phyloP scores from a whole-genome alignment of 768 basidiomycete genomes.

The Amanita molliuscula region DNA sequence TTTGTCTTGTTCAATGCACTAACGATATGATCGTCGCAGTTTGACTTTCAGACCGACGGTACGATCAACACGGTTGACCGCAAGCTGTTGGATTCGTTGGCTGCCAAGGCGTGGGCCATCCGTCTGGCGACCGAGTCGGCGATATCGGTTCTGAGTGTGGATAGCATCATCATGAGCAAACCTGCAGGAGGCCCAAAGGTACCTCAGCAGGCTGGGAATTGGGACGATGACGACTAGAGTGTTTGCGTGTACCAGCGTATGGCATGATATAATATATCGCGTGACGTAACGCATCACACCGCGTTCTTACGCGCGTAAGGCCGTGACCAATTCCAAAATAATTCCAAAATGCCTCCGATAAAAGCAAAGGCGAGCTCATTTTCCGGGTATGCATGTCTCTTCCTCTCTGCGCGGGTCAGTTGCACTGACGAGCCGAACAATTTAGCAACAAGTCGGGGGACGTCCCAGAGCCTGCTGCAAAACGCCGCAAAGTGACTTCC shows the following conservation, averaged over 20 bases:
- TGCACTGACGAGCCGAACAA: neutral
- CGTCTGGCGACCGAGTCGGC: conserved; percentile 88
- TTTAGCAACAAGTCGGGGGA: neutral
- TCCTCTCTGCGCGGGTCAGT: neutral
- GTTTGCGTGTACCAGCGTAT: neutral
- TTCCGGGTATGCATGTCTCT: neutral
- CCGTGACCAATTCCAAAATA: too few relatives aligned
- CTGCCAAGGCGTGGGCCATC: conserved; percentile 86
- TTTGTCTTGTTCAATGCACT: neutral
- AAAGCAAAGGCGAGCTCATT: neutral
- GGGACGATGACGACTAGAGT: conserved; percentile 65
- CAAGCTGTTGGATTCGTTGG: conserved; percentile 80
- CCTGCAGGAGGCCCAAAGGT: conserved; percentile 85
- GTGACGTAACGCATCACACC: conserved; percentile 1
- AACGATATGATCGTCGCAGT: conserved; percentile 27
- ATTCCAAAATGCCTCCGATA: neutral
- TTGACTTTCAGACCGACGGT: conserved; percentile 54
- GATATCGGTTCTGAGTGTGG: conserved; percentile 83
- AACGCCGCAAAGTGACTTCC: conserved; percentile 42
- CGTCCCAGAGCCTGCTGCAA: conserved; percentile 29
- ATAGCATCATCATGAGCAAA: conserved; percentile 96
- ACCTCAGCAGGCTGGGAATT: conserved; percentile 79
- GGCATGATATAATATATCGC: neutral
- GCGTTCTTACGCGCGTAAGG: too few relatives aligned
- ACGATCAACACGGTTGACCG: conserved; percentile 52